Evolutionary conservation across 2,329 filamentous ascomycete species (phyloP), one percentile per base, ranked within the genome.

Genomic region (Diaporthe destruens): DNA sequence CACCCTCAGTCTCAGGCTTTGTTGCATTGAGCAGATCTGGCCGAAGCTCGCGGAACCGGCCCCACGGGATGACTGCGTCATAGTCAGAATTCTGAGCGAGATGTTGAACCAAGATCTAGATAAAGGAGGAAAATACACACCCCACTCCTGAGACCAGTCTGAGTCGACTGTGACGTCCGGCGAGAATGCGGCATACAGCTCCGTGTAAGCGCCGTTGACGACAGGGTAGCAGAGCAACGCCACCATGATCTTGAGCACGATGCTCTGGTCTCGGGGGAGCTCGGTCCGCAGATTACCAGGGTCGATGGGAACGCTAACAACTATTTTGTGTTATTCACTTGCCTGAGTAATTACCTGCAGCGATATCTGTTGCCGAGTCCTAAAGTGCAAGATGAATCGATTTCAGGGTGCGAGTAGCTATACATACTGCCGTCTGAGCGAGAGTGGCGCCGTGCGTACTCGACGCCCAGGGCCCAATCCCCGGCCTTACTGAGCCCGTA

Each of bases 161-260:
- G 78, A 39, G n/a, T 59, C 29, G 0, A 56, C 54, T 36, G 78
- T 80, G 8, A 84, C 75, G 1, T 83, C 80, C 2, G 80, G 79
- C 6, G 81, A 82, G 47, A 83, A 76, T 4, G 79, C 82, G 23
- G 81, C 80, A 73, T 78, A 84, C 6, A 85, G 75, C 77, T 82
- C 80, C 0, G 82, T 84, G 74, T 82, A 84, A 1, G 81, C 82
- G 9, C 82, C 83, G 39, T 76, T 74, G 72, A 77, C 39, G 29
- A 71, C 8, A 18, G 76, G 74, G 71, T 78, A 61, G 56, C 75
- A 55, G 18, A 77, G 20, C 11, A 68, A 18, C 5, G 36, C 18
- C 14, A 49, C 34, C 6, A 69, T 20, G 9, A 74, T 16, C n/a
- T 42, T 42, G n/a, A 36, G 16, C 18, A n/a, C 7, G n/a, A 16